Base-by-base conservation (phyloP, 2,329 filamentous ascomycete genomes). In the Exophiala dermatitidis region DNA sequence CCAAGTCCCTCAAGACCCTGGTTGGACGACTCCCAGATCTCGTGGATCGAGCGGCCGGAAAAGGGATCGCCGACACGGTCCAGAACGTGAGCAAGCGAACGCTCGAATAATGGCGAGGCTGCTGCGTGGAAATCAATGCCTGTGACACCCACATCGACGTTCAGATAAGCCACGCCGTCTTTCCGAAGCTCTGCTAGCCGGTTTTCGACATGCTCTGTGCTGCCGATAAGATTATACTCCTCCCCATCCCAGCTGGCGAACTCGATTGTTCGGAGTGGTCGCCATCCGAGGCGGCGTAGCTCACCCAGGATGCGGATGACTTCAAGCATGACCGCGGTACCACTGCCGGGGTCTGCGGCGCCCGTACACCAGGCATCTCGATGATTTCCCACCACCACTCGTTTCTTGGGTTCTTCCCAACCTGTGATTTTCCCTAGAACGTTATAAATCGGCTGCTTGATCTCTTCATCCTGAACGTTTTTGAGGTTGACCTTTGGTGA, bases 221-320 rank as follows among this genome's bases (percentile, higher is more conserved):
- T 95, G 5, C 93, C 93, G 53, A 95, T 87, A 43, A 93, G 74
- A 69, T 96, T 96, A 73, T 95, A 97, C 69, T 91, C 89, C 62
- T 85, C 85, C 3, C 82, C 93, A 68, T 98, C 93, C 93, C 93
- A 98, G 33, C 88, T 95, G 65, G 90, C 90, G 69, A 98, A 97
- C 68, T 95, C 87, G 60, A 98, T 95, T 2, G 89, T 94, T n/a
- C 93, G 85, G 10, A 95, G 76, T 1, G 93, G 93, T 29, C 87
- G 80, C 93, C 93, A 98, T 49, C 90, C 91, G 53, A 83, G 80
- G 10, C 77, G 71, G 26, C 84, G 76, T 10, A 97, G 78, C 59
- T 88, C 82, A 38, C 90, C 89, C 63, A 98, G 88, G 46, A 95
- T 83, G 42, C 86, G 83, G 26, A 87, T 84, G 53, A 97, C 77